Conservation (phyloP, 116 monocot species). For the Trichopus zeylanicus region DNA sequence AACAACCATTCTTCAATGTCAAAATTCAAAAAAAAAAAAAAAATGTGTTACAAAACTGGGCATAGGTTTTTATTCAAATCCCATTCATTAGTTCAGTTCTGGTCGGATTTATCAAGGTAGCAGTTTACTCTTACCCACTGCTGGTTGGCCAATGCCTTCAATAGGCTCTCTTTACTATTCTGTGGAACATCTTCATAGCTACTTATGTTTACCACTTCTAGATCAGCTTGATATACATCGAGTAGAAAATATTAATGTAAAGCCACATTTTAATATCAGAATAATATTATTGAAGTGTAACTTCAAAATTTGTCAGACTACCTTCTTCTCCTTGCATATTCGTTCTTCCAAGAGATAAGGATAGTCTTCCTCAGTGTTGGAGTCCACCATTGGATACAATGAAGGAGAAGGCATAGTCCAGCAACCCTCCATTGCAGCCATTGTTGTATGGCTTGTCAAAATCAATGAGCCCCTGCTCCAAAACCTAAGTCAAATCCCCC, state of each 20-base stretch:
- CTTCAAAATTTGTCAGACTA: neutral
- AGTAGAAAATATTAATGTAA: neutral
- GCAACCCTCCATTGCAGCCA: constrained; percentile 81
- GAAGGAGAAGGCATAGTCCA: constrained; percentile 77
- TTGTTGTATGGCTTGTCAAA: constrained; percentile 49
- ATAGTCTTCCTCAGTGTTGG: constrained; percentile 56
- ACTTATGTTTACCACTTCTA: constrained; percentile 1
- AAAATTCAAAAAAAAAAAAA: no score
- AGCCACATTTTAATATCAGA: neutral
- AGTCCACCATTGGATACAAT: constrained; percentile 51
- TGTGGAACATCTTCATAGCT: neutral
- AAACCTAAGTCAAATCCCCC: constrained; percentile 60
- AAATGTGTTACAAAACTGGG: no score
- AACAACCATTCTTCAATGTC: no score
- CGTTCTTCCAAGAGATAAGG: constrained; percentile 78
- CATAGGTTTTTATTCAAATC: no score
- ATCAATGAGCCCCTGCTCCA: constrained; percentile 84
- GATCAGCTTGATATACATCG: neutral
- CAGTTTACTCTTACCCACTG: neutral
- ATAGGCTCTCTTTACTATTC: neutral
- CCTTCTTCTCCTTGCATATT: constrained; percentile 54
- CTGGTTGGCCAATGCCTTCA: neutral
- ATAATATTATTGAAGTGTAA: neutral
- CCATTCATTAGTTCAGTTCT: no score
- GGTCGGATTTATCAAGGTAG: no score